Conservation (phyloP, 208 protist species). For the Trichomonas vaginalis region DNA sequence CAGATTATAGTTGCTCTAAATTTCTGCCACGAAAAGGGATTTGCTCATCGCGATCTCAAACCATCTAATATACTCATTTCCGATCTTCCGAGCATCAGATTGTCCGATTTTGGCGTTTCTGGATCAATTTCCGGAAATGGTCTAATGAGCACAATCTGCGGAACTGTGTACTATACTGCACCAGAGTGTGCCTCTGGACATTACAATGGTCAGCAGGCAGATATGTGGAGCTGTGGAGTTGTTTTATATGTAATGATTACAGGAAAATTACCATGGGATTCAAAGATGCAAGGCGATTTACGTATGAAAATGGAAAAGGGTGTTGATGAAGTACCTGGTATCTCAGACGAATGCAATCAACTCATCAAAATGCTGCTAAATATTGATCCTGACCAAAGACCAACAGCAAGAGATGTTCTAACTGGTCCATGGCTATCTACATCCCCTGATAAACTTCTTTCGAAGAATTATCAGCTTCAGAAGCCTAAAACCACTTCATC, state of each 20-base stretch:
- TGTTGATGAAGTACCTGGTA: not conserved
- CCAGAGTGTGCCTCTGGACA: not conserved
- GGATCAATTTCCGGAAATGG: not conserved
- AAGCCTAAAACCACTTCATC: not conserved
- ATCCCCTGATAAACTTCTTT: not conserved
- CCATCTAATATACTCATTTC: not conserved
- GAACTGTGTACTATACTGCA: not conserved
- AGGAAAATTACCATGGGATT: not conserved
- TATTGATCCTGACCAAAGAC: not conserved
- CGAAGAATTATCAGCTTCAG: not conserved
- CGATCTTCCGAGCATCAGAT: not conserved
- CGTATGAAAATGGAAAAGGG: not conserved
- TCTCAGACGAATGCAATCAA: not conserved
- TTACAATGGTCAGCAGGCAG: not conserved
- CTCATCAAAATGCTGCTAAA: not conserved
- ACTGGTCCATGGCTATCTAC: not conserved
- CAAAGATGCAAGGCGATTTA: not conserved
- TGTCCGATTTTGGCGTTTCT: not conserved
- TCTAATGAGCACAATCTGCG: not conserved
- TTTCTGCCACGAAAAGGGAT: not conserved
- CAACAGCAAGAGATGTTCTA: not conserved
- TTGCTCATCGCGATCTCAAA: not conserved
- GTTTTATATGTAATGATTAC: not conserved
- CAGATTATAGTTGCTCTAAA: not conserved
- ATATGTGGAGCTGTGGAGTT: not conserved